Evolutionary conservation across 2,329 filamentous ascomycete genomes (phyloP).

Genomic region (Laburnicola sp.): DNA sequence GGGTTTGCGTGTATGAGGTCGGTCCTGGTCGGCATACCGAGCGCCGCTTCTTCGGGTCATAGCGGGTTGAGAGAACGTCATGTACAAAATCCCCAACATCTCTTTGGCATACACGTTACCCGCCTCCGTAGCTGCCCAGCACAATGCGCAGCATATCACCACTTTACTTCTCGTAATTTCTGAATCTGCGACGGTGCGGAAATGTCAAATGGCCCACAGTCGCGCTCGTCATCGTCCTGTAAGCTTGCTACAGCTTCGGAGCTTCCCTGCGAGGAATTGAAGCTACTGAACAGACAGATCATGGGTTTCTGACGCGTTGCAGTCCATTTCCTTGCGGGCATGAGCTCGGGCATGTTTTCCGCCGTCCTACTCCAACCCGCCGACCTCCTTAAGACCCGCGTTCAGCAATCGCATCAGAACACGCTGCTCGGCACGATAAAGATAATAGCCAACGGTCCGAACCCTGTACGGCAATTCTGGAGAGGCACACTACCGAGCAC

Average conservation of each 20-base stretch:
- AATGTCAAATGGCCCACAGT: constrained; percentile 57
- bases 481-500: constrained; percentile 89
- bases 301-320: constrained; percentile 4
- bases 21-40: background rate
- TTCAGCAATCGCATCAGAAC: constrained; percentile 80
- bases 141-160: constrained; percentile 14
- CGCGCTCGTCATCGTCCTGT: constrained; percentile 56
- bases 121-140: constrained; percentile 8
- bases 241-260: constrained; percentile 19
- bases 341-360: constrained; percentile 83
- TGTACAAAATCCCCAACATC: background rate
- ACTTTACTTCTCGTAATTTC: constrained; percentile 23
- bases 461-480: constrained; percentile 78
- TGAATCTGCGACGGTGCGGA: constrained; percentile 36
- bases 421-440: constrained; percentile 70
- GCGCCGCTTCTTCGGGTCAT: constrained; percentile 5
- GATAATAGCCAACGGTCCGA: constrained; percentile 66
- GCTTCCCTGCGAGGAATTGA: background rate
- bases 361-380: constrained; percentile 91
- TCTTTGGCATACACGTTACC: background rate
- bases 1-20: too few species aligned
- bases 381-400: constrained; percentile 93
- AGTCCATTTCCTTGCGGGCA: constrained; percentile 84
- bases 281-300: background rate
- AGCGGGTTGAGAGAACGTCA: constrained; percentile 7